These are phyloP conservation scores for Geoglossum cookeanum DNA, from an alignment of 2,329 filamentous ascomycete genomes.

Conservation along the genomic window DNA sequence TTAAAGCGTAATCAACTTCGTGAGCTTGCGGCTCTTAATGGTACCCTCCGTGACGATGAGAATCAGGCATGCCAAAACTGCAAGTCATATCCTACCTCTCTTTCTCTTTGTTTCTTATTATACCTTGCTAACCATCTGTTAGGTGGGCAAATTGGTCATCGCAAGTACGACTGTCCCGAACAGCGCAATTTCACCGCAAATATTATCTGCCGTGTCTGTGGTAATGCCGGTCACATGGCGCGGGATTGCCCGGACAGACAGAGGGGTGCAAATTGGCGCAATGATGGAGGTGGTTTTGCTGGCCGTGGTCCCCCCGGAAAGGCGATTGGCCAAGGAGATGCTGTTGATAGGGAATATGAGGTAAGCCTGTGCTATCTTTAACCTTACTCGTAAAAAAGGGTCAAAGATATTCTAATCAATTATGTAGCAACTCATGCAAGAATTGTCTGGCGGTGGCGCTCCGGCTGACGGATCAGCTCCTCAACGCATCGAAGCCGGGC, in stretches of 20 bases:
- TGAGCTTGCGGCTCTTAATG: constrained; percentile 93
- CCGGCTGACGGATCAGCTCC: constrained; percentile 38
- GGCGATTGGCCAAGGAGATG: constrained; percentile 54
- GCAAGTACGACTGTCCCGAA: constrained; percentile 97
- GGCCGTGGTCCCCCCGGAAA: constrained; percentile 38
- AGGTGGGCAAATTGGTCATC: constrained; percentile 90
- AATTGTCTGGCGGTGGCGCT: constrained; percentile 59
- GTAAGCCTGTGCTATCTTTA: constrained; percentile 30
- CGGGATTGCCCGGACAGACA: constrained; percentile 92
- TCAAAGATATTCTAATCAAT: constrained; percentile 11
- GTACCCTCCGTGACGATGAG: constrained; percentile 95
- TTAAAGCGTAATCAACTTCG: constrained; percentile 96
- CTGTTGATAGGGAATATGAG: constrained; percentile 86
- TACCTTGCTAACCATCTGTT: constrained; percentile 10
- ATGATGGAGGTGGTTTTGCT: constrained; percentile 38
- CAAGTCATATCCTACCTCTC: constrained; percentile 17
- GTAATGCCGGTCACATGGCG: constrained; percentile 95
- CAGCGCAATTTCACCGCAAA: constrained; percentile 97
- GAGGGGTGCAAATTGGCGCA: constrained; percentile 81
- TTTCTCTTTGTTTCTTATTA: constrained; percentile 3
- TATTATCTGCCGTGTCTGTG: constrained; percentile 96
- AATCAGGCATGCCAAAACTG: constrained; percentile 99
- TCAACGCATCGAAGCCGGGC: constrained; percentile 72
- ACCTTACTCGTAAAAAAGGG: not conserved
- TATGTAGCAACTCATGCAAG: constrained; percentile 84